These are phyloP conservation scores for Colletotrichum orbiculare DNA, from an alignment of 2,329 filamentous ascomycete species.

Conservation along the genomic window DNA sequence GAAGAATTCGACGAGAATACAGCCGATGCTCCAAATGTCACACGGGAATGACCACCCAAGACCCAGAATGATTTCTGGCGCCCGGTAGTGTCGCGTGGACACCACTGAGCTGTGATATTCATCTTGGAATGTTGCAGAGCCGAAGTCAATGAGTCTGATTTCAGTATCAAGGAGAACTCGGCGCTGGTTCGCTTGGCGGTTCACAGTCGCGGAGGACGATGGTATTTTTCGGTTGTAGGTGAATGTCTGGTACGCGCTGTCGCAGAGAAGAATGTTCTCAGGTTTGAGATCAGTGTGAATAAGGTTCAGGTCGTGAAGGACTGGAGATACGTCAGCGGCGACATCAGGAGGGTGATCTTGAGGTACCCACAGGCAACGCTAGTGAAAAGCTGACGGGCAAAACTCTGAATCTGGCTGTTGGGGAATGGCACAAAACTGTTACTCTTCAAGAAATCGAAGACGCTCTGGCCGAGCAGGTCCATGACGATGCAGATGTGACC, in stretches of 20 bases:
- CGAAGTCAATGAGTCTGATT: constrained; percentile 77
- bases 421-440: constrained; percentile 97
- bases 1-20: constrained; percentile 78
- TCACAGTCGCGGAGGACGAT: constrained; percentile 70
- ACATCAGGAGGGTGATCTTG: background rate
- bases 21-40: constrained; percentile 80
- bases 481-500: constrained; percentile 93
- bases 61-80: constrained; percentile 77
- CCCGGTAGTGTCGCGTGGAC: constrained; percentile 76
- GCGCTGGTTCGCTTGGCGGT: constrained; percentile 71
- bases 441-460: constrained; percentile 97
- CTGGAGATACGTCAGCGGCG: constrained; percentile 55
- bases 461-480: constrained; percentile 88
- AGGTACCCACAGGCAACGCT: constrained; percentile 89
- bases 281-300: constrained; percentile 89
- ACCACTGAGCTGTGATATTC: constrained; percentile 80
- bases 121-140: constrained; percentile 78
- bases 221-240: constrained; percentile 78
- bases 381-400: constrained; percentile 95
- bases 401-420: constrained; percentile 97
- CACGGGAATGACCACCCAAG: constrained; percentile 78
- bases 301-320: constrained; percentile 95
- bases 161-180: constrained; percentile 75
- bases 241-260: constrained; percentile 75
- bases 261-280: constrained; percentile 75